Percentiles rank a stretch among this genome's conserved stretches.
phyloP scores from a whole-genome alignment of 1,284 basidiomycete species.

The Moesziomyces globuligerus region DNA sequence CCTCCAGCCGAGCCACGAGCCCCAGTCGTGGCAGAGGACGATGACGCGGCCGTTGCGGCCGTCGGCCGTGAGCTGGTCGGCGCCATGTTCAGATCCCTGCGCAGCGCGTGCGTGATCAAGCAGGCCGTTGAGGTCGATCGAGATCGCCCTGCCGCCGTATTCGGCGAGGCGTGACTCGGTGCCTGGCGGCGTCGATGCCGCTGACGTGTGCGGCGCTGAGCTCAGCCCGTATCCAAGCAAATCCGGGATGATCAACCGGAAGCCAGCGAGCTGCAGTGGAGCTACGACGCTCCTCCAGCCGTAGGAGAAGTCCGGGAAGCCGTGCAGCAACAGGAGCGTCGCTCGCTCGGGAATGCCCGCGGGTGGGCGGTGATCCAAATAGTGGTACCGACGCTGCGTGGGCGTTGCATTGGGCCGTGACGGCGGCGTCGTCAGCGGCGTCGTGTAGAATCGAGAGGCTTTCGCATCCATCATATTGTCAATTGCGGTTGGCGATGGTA shows the following conservation, averaged over 20 bases:
- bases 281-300: conserved; percentile 47
- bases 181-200: conserved; percentile 19
- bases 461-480: conserved; percentile 38
- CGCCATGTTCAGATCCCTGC: conserved; percentile 38
- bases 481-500: not conserved
- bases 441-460: conserved; percentile 52
- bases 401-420: conserved; percentile 39
- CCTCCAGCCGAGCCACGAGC: conserved; percentile 54
- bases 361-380: conserved; percentile 52
- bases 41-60: conserved; percentile 48
- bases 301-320: conserved; percentile 53
- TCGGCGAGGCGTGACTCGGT: conserved; percentile 42
- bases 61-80: conserved; percentile 24
- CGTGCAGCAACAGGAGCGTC: conserved; percentile 54
- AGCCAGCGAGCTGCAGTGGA: conserved; percentile 46
- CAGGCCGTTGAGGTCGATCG: conserved; percentile 52
- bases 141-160: conserved; percentile 50
- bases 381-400: conserved; percentile 55
- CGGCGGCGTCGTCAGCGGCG: conserved; percentile 47
- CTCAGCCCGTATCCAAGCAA: conserved; percentile 54
- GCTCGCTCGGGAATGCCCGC: conserved; percentile 32
- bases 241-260: conserved; percentile 54
- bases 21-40: conserved; percentile 60
- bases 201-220: conserved; percentile 36
- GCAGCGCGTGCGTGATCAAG: conserved; percentile 48